Evolutionary conservation across 2,329 filamentous ascomycete genomes (phyloP), one percentile per base, ranked within the genome.

Genomic region (Akanthomyces dipterigenus): DNA sequence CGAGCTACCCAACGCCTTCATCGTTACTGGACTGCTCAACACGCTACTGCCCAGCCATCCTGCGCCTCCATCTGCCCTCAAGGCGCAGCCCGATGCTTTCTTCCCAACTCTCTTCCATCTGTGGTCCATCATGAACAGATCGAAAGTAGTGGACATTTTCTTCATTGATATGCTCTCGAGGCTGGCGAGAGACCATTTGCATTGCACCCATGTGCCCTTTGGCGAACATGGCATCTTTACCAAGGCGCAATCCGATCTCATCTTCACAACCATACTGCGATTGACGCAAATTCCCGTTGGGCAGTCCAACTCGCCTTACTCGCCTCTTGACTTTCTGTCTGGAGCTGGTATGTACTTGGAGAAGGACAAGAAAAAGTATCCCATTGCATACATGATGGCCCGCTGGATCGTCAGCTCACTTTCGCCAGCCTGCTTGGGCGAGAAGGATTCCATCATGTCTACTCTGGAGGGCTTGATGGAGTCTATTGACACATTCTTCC

Each of bases 401-500:
- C 82, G 95, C 63, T 95, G 91, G 88, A 90, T 98, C 62, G 87
- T 96, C 57, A 93, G 93, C 85, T 97, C 93, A 0, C 74, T 99
- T 43, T 98, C 95, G 1, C 93, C 95, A 1, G 80, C 87, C 50
- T 95, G 91, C 69, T 77, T 96, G 54, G 85, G 90, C 46, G 80
- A 85, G n/a, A 81, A 88, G 34, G 88, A 88, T 60, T 98, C 93
- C 1, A 85, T 96, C 48, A 76, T 99, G 68, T 85, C 88, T 38
- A 91, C 90, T 65, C 82, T 99, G 5, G 93, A 99, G 73, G 93
- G 91, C 0, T 80, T 99, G 57, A 89, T 99, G 67, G 90, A 98
- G 73, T 95, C 93, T 3, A 89, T 98, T 51, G 95, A 99, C 73
- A 99, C 95, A 0, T 99, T 99, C 75, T 99, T 97, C 80, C 95